A percentile compares a stretch with the other conserved stretches of the same genome.
Conservation (phyloP, 495 filamentous ascomycete genomes). For the Podospora pseudocomata region DNA sequence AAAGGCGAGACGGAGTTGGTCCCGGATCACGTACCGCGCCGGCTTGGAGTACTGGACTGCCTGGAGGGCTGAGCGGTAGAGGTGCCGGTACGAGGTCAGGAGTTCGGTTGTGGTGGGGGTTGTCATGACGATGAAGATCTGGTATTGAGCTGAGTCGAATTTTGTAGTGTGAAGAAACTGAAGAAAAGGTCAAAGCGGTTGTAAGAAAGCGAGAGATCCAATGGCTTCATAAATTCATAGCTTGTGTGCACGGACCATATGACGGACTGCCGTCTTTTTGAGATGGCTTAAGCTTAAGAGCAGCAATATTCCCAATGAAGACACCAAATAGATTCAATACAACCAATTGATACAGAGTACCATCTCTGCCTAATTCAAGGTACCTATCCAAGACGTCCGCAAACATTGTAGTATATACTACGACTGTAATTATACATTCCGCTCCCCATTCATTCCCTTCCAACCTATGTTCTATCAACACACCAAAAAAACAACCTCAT, state of each 20-base stretch:
- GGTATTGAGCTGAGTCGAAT: too few species aligned
- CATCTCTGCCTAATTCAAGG: neutral
- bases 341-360: neutral
- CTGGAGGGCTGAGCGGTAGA: slow-evolving; percentile 69
- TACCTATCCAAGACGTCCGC: neutral
- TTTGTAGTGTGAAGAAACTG: too few species aligned
- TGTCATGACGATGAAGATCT: too few species aligned
- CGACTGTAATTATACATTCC: neutral
- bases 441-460: neutral
- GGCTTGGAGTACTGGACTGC: slow-evolving; percentile 80
- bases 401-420: neutral
- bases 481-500: neutral
- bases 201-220: neutral
- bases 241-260: neutral
- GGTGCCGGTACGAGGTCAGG: slow-evolving; percentile 71
- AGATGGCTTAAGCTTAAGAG: neutral
- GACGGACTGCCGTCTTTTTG: neutral
- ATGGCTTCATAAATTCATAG: neutral
- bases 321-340: neutral
- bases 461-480: too few species aligned
- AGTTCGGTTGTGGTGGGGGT: slow-evolving; percentile 39
- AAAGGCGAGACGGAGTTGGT: slow-evolving; percentile 67
- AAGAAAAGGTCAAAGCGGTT: too few species aligned
- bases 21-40: slow-evolving; percentile 60
- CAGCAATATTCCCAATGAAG: neutral